Evolutionary conservation across 2,329 filamentous ascomycete species (phyloP).

Genomic region (Saccharata proteae): DNA sequence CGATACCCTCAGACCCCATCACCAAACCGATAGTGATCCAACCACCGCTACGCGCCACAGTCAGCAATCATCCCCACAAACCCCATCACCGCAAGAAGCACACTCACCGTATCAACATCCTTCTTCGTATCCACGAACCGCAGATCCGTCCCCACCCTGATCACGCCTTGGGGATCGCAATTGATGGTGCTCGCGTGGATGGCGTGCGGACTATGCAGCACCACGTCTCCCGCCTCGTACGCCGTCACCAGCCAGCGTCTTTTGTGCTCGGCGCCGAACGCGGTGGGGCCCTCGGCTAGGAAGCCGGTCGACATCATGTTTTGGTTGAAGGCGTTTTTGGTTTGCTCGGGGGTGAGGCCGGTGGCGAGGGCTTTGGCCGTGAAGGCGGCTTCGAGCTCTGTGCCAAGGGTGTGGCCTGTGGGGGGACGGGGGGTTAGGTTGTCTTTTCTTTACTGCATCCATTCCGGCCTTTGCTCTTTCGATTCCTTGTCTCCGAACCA

Average conservation of each 20-base stretch:
- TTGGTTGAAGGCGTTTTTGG: conserved; percentile 25
- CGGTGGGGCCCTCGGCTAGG: conserved; percentile 33
- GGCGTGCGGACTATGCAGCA: conserved; percentile 33
- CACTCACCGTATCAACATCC: too few relatives aligned
- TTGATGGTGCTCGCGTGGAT: conserved; percentile 42
- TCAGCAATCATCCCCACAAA: too few relatives aligned
- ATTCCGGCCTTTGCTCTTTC: too few relatives aligned
- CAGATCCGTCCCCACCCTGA: conserved; percentile 44
- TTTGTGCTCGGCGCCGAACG: conserved; percentile 17
- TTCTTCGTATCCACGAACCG: conserved; percentile 43
- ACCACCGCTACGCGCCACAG: too few relatives aligned
- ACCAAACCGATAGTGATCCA: too few relatives aligned
- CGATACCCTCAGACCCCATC: too few relatives aligned
- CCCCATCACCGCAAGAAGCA: too few relatives aligned
- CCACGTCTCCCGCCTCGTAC: conserved; percentile 39
- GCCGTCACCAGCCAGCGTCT: conserved; percentile 34
- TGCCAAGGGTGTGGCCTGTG: conserved; percentile 19
- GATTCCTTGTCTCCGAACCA: too few relatives aligned
- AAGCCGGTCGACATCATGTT: conserved; percentile 44
- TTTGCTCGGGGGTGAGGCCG: conserved; percentile 38
- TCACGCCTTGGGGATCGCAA: conserved; percentile 37
- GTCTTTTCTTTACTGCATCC: too few relatives aligned
- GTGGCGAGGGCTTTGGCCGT: conserved; percentile 25
- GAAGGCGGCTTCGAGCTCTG: conserved; percentile 29
- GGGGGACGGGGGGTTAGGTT: too few relatives aligned